Percentiles rank a stretch among this genome's conserved stretches.
phyloP scores from a whole-genome alignment of 1,284 basidiomycete species.

The Ustilago shanxiensis region DNA sequence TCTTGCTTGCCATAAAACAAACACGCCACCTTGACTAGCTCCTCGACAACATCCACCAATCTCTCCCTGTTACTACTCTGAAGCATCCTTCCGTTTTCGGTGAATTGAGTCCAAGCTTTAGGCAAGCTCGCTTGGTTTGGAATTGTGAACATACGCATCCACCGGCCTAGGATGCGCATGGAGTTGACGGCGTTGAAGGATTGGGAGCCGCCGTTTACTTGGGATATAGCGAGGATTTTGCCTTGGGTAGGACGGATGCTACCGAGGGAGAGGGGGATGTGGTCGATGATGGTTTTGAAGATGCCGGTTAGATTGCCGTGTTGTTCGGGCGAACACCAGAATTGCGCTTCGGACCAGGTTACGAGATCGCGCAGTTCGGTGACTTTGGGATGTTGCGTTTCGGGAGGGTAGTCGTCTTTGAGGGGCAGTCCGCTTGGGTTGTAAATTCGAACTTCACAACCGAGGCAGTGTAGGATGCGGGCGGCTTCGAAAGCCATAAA shows the following conservation, averaged over 20 bases:
- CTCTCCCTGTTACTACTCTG: conserved; percentile 71
- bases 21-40: conserved; percentile 67
- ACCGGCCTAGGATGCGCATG: conserved; percentile 69
- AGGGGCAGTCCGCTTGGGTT: too few species aligned
- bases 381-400: conserved; percentile 19
- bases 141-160: conserved; percentile 70
- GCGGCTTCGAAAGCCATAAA: conserved; percentile 70
- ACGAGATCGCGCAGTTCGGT: conserved; percentile 18
- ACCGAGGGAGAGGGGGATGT: conserved; percentile 69
- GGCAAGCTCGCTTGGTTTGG: conserved; percentile 70
- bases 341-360: conserved; percentile 60
- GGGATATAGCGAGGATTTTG: conserved; percentile 26
- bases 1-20: conserved; percentile 63
- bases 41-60: conserved; percentile 71
- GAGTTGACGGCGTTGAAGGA: conserved; percentile 71
- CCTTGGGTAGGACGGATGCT: conserved; percentile 71
- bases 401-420: conserved; percentile 63
- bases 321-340: conserved; percentile 71
- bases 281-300: conserved; percentile 67
- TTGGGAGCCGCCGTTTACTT: conserved; percentile 71
- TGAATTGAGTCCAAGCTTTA: conserved; percentile 70
- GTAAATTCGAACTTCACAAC: conserved; percentile 70
- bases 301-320: conserved; percentile 71
- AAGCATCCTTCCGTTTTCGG: conserved; percentile 63
- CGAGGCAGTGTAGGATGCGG: conserved; percentile 66